Evolutionary conservation across 768 basidiomycete species (phyloP), one percentile per base, ranked within the genome.

Genomic region (Amanita rubescens): DNA sequence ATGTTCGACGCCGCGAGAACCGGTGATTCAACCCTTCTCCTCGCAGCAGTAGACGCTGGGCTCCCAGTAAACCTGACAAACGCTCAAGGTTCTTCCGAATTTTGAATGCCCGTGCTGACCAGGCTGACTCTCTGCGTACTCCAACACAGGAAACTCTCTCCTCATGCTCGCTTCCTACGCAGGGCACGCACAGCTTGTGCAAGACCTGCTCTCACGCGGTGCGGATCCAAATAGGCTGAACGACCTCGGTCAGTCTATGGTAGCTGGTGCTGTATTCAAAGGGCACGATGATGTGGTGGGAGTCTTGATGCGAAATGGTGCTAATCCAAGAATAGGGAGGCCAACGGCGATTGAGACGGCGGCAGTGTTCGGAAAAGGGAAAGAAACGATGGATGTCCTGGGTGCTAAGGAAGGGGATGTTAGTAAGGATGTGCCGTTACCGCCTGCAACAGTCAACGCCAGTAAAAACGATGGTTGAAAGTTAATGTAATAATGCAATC

Each of bases 251-350:
- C 89, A 90, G 59, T 82, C 84, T 8, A 81, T 87, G 20, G 69
- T 91, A 19, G 84, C 88, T 6, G 89, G 88, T 2, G 87, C 84
- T 0, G 79, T 90, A 0, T 91, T 89, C 71, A 90, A 90, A 65
- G 78, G 72, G 0, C 73, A 85, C 60, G 76, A 79, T 53, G 82
- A 79, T 6, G 72, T 89, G 43, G 83, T 86, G 1, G 71, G 71
- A n/a, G 68, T 71, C 1, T 74, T 91, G 25, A 64, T 78, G 20
- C 74, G 67, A 25, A 70, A 69, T 17, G 75, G 78, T 3, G 87
- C 87, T 0, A 78, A 90, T 66, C 85, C 87, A 2, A 71, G 82
- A 43, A 54, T 72, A 12, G 89, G 88, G 5, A 75, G 66, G 22
- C 87, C 88, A 1, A 85, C 74, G 22, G 89, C 85, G 0, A 79